A percentile compares a stretch with the other conserved stretches of the same genome.
phyloP scores from a whole-genome alignment of 345 rosid genomes.

The Rhizophora mangle region DNA sequence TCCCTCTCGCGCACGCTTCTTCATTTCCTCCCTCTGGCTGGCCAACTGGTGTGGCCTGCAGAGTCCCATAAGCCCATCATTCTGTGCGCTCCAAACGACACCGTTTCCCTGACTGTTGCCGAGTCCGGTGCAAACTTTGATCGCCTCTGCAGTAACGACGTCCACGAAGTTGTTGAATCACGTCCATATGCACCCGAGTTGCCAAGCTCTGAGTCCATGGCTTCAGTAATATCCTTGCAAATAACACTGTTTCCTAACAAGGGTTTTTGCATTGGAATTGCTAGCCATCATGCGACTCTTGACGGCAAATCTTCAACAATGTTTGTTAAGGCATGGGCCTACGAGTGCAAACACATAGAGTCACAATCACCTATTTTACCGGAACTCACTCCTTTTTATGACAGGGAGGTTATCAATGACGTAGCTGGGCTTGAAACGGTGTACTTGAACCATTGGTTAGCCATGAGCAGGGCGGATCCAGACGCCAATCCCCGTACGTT shows the following conservation, averaged over 20 bases:
- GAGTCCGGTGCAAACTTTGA: slow-evolving; percentile 30
- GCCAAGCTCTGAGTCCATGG: background rate
- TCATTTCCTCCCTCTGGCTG: slow-evolving; percentile 37
- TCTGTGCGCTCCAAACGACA: slow-evolving; percentile 19
- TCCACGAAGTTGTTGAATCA: background rate
- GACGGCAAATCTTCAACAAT: background rate
- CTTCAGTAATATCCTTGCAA: slow-evolving; percentile 7
- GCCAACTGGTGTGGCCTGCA: slow-evolving; percentile 26
- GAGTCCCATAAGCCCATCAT: slow-evolving; percentile 24
- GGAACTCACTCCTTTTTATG: slow-evolving; percentile 10
- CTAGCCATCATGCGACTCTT: background rate
- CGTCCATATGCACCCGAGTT: background rate
- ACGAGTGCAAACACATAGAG: background rate
- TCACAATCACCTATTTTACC: background rate
- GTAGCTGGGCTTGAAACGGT: background rate
- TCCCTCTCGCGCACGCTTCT: slow-evolving; percentile 35
- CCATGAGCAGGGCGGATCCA: background rate
- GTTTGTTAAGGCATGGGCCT: slow-evolving; percentile 13
- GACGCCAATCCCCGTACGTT: slow-evolving; percentile 8
- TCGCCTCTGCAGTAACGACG: background rate
- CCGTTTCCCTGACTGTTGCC: slow-evolving; percentile 35
- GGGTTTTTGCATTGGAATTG: slow-evolving; percentile 1
- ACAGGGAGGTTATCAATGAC: slow-evolving; percentile 4
- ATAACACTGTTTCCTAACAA: slow-evolving; percentile 4
- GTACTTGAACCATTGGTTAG: slow-evolving; percentile 2